Conservation (phyloP, 495 filamentous ascomycete species). For the Xylaria palmicola region DNA sequence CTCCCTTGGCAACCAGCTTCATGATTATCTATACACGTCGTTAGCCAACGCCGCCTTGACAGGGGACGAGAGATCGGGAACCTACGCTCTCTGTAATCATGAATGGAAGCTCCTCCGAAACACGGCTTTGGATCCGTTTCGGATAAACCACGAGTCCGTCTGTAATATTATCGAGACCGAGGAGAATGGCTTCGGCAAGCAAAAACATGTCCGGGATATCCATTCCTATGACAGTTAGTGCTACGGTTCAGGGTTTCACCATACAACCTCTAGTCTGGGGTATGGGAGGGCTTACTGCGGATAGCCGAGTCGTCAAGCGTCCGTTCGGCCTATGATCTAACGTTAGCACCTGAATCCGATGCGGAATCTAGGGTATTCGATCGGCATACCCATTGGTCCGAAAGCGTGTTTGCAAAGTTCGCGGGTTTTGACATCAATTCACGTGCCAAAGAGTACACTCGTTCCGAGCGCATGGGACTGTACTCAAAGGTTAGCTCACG, state of each 20-base stretch:
- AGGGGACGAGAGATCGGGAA: no score
- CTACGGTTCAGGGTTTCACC: neutral
- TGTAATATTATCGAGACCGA: conserved; percentile 68
- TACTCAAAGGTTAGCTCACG: neutral
- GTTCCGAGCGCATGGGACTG: conserved; percentile 75
- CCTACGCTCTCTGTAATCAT: conserved; percentile 31
- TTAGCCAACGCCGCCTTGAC: conserved; percentile 21
- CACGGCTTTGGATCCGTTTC: conserved; percentile 60
- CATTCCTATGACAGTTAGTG: conserved; percentile 11
- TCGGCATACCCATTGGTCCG: conserved; percentile 80
- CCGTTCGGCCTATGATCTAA: conserved; percentile 17
- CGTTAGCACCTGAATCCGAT: conserved; percentile 17
- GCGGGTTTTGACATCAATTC: conserved; percentile 64
- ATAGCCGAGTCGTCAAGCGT: conserved; percentile 63
- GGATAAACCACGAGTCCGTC: conserved; percentile 74
- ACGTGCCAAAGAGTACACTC: conserved; percentile 75
- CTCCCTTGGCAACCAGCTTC: conserved; percentile 72
- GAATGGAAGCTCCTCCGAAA: conserved; percentile 62
- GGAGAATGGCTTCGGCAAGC: conserved; percentile 64
- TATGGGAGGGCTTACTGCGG: conserved; percentile 39
- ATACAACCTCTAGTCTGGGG: no score
- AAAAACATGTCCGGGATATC: conserved; percentile 56
- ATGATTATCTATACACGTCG: conserved; percentile 64
- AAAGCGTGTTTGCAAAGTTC: conserved; percentile 73
- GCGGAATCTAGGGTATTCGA: conserved; percentile 44